These are phyloP conservation scores for Aurantiochytrium sp. DNA, from an alignment of 108 stramenopile species.

Conservation along the genomic window DNA sequence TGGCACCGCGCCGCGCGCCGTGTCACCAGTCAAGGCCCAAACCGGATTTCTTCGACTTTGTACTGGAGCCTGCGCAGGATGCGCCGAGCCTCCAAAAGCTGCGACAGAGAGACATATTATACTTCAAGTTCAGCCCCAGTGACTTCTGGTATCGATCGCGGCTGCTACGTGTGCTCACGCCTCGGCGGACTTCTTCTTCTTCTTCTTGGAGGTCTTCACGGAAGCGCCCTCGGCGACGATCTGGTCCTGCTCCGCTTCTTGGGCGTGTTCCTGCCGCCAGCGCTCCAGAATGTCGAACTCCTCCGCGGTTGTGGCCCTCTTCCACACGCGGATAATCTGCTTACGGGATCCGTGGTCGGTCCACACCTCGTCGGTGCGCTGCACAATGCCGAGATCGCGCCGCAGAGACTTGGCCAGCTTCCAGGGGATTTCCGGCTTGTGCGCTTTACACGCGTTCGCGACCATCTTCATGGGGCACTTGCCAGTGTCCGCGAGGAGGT, in stretches of 20 bases:
- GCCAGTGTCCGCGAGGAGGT: neutral
- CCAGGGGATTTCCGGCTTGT: neutral
- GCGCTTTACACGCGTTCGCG: neutral
- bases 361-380: neutral
- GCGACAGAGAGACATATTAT: too few relatives aligned
- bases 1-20: too few relatives aligned
- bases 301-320: neutral
- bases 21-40: too few relatives aligned
- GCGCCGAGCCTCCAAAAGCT: too few relatives aligned
- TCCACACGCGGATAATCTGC: constrained; percentile 16
- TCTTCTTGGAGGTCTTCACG: too few relatives aligned
- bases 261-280: neutral
- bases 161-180: too few relatives aligned
- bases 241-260: neutral
- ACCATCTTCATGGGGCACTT: neutral
- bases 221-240: too few relatives aligned
- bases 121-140: too few relatives aligned
- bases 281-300: neutral
- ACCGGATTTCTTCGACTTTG: too few relatives aligned
- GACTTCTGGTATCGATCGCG: too few relatives aligned
- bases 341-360: neutral
- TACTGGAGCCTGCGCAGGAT: too few relatives aligned
- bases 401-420: neutral
- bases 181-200: too few relatives aligned
- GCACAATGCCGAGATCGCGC: neutral